Evolutionary conservation across 768 basidiomycete species (phyloP).

Genomic region (Rhodocollybia butyracea): DNA sequence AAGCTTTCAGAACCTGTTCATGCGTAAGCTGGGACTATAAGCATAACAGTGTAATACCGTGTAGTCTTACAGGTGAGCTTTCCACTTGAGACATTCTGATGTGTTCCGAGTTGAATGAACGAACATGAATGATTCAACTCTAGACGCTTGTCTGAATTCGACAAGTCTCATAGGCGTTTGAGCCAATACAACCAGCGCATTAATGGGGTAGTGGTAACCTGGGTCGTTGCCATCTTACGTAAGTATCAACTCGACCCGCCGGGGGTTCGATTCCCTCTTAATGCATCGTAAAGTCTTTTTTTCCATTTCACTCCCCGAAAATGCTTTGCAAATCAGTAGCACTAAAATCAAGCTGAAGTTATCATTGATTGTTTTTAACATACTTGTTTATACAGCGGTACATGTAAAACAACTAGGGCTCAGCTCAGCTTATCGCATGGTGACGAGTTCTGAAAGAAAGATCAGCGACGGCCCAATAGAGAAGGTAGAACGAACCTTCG

Average conservation of each 20-base stretch:
- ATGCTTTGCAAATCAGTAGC: too few species aligned
- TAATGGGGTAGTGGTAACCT: conserved; percentile 67
- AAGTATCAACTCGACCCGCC: conserved; percentile 57
- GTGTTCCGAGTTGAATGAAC: conserved; percentile 1
- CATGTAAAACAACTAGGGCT: too few species aligned
- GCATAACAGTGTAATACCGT: too few species aligned
- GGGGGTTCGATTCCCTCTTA: conserved; percentile 60
- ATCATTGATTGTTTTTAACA: background rate
- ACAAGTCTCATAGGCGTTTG: too few species aligned
- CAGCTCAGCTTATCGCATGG: conserved; percentile 36
- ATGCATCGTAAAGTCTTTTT: too few species aligned
- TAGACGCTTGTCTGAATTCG: too few species aligned
- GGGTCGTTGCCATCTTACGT: conserved; percentile 58
- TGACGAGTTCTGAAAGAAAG: conserved; percentile 48
- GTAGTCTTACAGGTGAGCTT: background rate
- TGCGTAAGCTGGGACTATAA: background rate
- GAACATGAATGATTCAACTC: too few species aligned
- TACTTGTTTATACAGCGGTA: background rate
- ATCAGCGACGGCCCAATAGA: background rate
- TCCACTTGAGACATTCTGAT: background rate
- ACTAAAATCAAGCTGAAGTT: too few species aligned
- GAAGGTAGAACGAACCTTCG: conserved; percentile 52
- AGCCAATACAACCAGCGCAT: too few species aligned
- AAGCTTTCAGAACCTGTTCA: conserved; percentile 58
- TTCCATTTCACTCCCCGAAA: too few species aligned